A percentile compares a stretch with the other conserved stretches of the same genome.
Conservation (phyloP, 345 rosid genomes). For the Citrus unshiu region DNA sequence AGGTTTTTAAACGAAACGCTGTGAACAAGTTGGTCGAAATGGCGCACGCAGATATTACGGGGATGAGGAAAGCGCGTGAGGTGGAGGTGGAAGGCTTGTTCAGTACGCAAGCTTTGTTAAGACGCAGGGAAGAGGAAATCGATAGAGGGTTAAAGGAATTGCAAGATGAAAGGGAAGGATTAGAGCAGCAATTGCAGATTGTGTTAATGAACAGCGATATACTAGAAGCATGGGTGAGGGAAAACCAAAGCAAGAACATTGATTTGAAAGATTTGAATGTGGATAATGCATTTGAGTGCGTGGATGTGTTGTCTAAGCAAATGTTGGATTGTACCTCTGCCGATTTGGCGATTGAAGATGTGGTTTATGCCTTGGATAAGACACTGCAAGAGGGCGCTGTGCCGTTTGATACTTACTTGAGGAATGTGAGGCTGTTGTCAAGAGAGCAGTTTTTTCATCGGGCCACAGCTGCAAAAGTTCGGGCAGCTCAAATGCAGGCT, state of each 20-base stretch:
- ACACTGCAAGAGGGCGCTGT: constrained; percentile 62
- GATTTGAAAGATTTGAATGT: constrained; percentile 37
- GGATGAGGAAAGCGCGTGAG: constrained; percentile 63
- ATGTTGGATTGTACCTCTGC: constrained; percentile 71
- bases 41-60: constrained; percentile 51
- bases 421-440: constrained; percentile 82
- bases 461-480: constrained; percentile 74
- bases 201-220: constrained; percentile 70
- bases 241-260: constrained; percentile 49
- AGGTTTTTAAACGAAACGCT: constrained; percentile 69
- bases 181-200: constrained; percentile 83
- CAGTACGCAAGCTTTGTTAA: constrained; percentile 56
- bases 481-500: constrained; percentile 83
- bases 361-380: constrained; percentile 71
- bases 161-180: constrained; percentile 66
- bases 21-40: constrained; percentile 67
- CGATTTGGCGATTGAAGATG: constrained; percentile 88
- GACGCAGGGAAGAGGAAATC: constrained; percentile 60
- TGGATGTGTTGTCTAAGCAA: constrained; percentile 61
- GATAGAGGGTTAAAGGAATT: constrained; percentile 60
- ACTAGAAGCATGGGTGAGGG: constrained; percentile 65
- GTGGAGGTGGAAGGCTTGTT: constrained; percentile 78
- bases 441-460: constrained; percentile 89
- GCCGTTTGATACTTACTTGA: constrained; percentile 79
- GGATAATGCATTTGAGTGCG: constrained; percentile 56